Conservation (phyloP, 2,329 filamentous ascomycete genomes). For the Pyrenochaeta sp. region DNA sequence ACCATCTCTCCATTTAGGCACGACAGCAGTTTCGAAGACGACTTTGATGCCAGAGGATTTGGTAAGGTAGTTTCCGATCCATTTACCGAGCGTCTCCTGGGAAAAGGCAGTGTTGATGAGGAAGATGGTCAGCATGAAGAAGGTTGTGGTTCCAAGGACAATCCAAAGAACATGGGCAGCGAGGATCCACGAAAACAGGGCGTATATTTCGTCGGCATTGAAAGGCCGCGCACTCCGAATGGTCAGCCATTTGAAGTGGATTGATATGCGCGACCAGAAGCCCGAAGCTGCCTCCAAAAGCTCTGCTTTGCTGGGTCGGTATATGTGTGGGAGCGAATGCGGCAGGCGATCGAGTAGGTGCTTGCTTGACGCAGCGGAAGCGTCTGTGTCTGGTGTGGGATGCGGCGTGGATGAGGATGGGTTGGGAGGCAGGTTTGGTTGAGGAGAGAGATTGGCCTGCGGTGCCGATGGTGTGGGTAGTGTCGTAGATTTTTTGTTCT, state of each 20-base stretch:
- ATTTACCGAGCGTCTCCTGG: conserved; percentile 92
- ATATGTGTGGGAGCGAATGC: conserved; percentile 69
- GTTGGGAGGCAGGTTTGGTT: conserved; percentile 38
- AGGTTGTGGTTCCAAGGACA: conserved; percentile 95
- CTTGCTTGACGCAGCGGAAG: conserved; percentile 38
- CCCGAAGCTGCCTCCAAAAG: conserved; percentile 88
- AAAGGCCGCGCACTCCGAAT: conserved; percentile 93
- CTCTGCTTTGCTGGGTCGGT: conserved; percentile 92
- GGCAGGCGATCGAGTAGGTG: conserved; percentile 64
- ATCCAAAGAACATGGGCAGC: conserved; percentile 95
- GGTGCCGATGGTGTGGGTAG: conserved; percentile 26
- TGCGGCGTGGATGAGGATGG: conserved; percentile 20
- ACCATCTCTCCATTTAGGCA: conserved; percentile 92
- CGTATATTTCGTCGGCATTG: conserved; percentile 95
- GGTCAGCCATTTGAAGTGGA: conserved; percentile 97
- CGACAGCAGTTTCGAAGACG: conserved; percentile 96
- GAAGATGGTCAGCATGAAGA: conserved; percentile 90
- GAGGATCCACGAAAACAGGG: conserved; percentile 93
- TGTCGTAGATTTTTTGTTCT: conserved; percentile 22
- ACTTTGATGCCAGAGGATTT: conserved; percentile 92
- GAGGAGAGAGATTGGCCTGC: conserved; percentile 41
- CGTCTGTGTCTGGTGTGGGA: conserved; percentile 29
- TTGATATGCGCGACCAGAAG: conserved; percentile 87
- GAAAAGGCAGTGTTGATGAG: conserved; percentile 96
- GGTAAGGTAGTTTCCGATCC: conserved; percentile 95